Evolutionary conservation across 2,329 filamentous ascomycete genomes (phyloP), one percentile per base, ranked within the genome.

Genomic region (Beauveria bassiana): DNA sequence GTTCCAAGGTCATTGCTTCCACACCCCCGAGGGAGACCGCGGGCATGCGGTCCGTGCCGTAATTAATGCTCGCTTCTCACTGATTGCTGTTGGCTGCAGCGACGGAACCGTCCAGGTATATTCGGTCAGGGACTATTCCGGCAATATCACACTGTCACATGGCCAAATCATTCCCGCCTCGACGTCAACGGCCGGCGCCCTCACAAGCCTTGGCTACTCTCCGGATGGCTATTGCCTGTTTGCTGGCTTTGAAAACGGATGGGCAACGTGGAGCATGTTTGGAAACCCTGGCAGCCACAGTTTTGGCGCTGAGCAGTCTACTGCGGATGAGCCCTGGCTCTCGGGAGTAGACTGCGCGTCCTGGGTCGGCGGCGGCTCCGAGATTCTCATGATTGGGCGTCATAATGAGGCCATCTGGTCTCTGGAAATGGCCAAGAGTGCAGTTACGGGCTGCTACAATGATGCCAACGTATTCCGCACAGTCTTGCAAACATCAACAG

Each of bases 191-290:
- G 87, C 91, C 1, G 95, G 95, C 0, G 73, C 76, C 14, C 77
- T 97, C 57, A 91, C 85, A 2, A 89, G 86, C 34, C 75, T 99
- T 66, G 86, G 78, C 63, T 99, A 96, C 77, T 97, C 95, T 1
- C 92, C 93, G 0, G 95, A 99, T 72, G 95, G 95, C 20, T 97
- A 98, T 73, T 96, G 93, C 72, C 81, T 99, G 9, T 97, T 99
- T 74, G 92, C 89, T 49, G 95, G 93, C 1, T 98, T 93, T 70
- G 88, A 95, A 68, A 86, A 88, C 62, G 96, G 95, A 0, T 99
- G 95, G 95, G 89, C 90, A 5, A 93, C 87, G 52, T 99, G 93
- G 93, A 98, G 93, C 72, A 95, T 98, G 43, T 99, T 96, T 74
- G 95, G 95, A 40, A 97, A 96, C 73, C 83, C 88, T 2, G 88